phyloP scores from a whole-genome alignment of 805 yeast species.

The Myxozyma vanderwaltii region DNA sequence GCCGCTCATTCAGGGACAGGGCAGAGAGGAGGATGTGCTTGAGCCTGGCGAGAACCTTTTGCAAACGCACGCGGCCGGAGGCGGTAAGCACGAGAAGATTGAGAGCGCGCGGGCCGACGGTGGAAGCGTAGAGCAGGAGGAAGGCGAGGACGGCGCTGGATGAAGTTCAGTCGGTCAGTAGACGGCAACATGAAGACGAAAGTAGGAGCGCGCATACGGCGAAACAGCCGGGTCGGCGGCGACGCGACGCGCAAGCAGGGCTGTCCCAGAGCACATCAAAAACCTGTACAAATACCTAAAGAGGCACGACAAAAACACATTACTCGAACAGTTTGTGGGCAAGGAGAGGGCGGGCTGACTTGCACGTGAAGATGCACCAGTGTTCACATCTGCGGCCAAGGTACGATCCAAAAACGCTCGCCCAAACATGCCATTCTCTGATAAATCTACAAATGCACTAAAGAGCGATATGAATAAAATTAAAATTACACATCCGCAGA shows the following conservation, averaged over 20 bases:
- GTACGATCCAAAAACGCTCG: no score
- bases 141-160: slow-evolving; percentile 24
- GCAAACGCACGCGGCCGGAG: background rate
- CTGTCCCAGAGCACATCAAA: background rate
- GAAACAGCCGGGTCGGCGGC: slow-evolving; percentile 8
- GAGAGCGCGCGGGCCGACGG: slow-evolving; percentile 18
- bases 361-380: slow-evolving; percentile 8
- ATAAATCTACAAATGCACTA: background rate
- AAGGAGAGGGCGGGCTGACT: no score
- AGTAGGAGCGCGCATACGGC: slow-evolving; percentile 4
- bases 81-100: slow-evolving; percentile 3
- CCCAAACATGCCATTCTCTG: no score
- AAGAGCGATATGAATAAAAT: background rate
- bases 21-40: slow-evolving; percentile 22
- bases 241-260: background rate
- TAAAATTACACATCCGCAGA: slow-evolving; percentile 23
- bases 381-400: background rate
- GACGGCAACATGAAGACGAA: background rate
- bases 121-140: slow-evolving; percentile 15
- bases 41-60: background rate
- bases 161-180: no score
- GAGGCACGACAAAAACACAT: background rate
- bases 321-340: no score
- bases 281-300: background rate
- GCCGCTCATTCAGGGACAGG: slow-evolving; percentile 7